These are phyloP conservation scores for Phytophthora ohioensis DNA, from an alignment of 352 stramenopile genomes.

Conservation along the genomic window DNA sequence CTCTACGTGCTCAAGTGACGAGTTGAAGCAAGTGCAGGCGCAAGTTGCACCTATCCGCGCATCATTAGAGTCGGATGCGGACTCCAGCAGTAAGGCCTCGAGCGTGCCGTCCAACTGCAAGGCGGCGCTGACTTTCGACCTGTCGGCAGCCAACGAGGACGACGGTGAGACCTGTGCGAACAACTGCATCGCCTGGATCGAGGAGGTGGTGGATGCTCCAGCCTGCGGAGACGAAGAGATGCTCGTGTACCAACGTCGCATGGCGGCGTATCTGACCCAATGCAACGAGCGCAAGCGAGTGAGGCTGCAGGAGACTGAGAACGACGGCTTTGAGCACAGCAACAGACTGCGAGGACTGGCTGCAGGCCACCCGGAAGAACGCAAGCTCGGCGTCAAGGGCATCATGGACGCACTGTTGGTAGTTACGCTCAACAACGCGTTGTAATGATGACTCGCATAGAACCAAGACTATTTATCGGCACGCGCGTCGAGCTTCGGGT, in stretches of 20 bases:
- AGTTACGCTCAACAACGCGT: slow-evolving; percentile 38
- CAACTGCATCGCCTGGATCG: slow-evolving; percentile 34
- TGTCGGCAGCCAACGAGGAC: slow-evolving; percentile 8
- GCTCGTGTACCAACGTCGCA: slow-evolving; percentile 31
- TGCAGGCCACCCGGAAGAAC: slow-evolving; percentile 1
- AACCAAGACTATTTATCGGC: slow-evolving; percentile 32
- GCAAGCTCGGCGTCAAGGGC: slow-evolving; percentile 34
- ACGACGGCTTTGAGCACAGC: neutral
- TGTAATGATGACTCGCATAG: slow-evolving; percentile 7
- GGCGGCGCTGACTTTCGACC: slow-evolving; percentile 26
- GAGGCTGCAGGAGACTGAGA: slow-evolving; percentile 15
- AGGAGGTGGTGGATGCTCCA: slow-evolving; percentile 19
- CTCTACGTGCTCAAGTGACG: slow-evolving; percentile 16
- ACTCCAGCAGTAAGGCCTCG: slow-evolving; percentile 18
- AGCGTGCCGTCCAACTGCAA: slow-evolving; percentile 25
- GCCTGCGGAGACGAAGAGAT: slow-evolving; percentile 36
- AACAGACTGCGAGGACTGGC: slow-evolving; percentile 31
- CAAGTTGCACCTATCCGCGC: slow-evolving; percentile 20
- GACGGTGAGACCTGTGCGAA: slow-evolving; percentile 16
- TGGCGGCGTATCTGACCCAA: slow-evolving; percentile 27
- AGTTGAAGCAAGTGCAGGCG: slow-evolving; percentile 25
- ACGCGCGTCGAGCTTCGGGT: neutral
- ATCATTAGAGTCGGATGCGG: slow-evolving; percentile 16
- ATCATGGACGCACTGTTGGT: slow-evolving; percentile 41
- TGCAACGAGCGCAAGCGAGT: slow-evolving; percentile 31